Conservation (phyloP, 73 alveolate species). For the Symbiodinium natans region DNA sequence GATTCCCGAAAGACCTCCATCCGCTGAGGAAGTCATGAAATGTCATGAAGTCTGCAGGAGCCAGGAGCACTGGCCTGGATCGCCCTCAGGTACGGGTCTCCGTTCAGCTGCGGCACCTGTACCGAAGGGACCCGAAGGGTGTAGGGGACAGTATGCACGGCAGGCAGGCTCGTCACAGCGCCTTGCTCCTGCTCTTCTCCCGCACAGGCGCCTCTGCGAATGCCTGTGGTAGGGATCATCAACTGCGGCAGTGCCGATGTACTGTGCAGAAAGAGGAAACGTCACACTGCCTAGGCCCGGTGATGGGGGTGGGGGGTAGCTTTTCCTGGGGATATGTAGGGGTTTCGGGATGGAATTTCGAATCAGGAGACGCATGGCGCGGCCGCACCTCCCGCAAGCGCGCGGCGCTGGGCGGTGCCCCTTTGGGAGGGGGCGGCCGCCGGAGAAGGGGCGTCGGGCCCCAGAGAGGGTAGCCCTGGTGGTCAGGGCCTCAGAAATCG, state of each 20-base stretch:
- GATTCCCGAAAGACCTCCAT: too few relatives aligned
- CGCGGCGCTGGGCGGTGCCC: background rate
- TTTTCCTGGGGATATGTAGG: too few relatives aligned
- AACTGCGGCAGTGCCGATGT: too few relatives aligned
- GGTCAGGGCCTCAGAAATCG: background rate
- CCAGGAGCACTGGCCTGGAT: background rate
- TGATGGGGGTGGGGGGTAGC: too few relatives aligned
- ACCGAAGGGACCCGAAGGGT: too few relatives aligned
- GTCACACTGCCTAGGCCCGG: too few relatives aligned
- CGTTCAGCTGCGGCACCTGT: background rate
- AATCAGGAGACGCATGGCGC: too few relatives aligned
- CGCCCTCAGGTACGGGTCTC: background rate
- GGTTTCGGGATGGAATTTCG: too few relatives aligned
- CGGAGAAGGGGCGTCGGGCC: background rate
- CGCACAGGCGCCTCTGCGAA: background rate
- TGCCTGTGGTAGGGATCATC: background rate
- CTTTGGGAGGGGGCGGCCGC: background rate
- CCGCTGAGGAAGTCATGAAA: too few relatives aligned
- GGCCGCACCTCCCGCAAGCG: background rate
- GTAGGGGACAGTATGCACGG: too few relatives aligned
- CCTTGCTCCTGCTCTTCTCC: background rate
- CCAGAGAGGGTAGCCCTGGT: slow-evolving; percentile 8
- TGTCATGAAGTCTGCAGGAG: too few relatives aligned
- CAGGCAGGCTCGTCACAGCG: background rate
- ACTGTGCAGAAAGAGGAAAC: too few relatives aligned